Conservation (phyloP, 1,284 basidiomycete species). For the Singerocomus rubriflavus region DNA sequence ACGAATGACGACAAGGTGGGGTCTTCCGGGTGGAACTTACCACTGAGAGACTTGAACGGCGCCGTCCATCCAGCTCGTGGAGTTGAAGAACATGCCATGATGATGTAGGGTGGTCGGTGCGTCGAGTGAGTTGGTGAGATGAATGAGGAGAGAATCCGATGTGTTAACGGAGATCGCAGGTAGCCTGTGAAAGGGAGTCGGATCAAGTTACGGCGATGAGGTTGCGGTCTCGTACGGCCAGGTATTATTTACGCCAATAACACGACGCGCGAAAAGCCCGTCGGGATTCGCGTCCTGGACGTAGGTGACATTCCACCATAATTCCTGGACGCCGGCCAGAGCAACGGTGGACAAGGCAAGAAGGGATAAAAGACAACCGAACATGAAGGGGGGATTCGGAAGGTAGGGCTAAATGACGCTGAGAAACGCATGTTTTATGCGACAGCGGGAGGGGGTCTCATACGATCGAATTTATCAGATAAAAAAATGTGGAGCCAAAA, state of each 20-base stretch:
- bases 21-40: conserved; percentile 35
- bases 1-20: neutral
- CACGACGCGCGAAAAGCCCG: conserved; percentile 67
- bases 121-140: conserved; percentile 72
- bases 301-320: conserved; percentile 83
- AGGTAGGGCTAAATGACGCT: too few relatives aligned
- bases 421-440: too few relatives aligned
- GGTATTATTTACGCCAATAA: conserved; percentile 83
- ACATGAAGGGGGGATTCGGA: conserved; percentile 3
- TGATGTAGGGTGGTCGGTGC: conserved; percentile 69
- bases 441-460: too few relatives aligned
- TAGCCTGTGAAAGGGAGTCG: conserved; percentile 46
- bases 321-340: conserved; percentile 58
- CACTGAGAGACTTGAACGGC: conserved; percentile 83
- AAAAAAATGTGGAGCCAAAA: too few relatives aligned
- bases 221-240: conserved; percentile 72
- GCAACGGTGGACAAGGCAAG: conserved; percentile 35
- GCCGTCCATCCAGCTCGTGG: conserved; percentile 84
- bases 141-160: conserved; percentile 72
- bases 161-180: conserved; percentile 74
- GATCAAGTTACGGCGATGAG: neutral
- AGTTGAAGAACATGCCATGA: conserved; percentile 94
- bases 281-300: conserved; percentile 74
- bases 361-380: conserved; percentile 10
- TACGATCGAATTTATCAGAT: too few relatives aligned